Evolutionary conservation across 441 rosid species (phyloP), one percentile per base, ranked within the genome.

Genomic region (Brassica balearica): DNA sequence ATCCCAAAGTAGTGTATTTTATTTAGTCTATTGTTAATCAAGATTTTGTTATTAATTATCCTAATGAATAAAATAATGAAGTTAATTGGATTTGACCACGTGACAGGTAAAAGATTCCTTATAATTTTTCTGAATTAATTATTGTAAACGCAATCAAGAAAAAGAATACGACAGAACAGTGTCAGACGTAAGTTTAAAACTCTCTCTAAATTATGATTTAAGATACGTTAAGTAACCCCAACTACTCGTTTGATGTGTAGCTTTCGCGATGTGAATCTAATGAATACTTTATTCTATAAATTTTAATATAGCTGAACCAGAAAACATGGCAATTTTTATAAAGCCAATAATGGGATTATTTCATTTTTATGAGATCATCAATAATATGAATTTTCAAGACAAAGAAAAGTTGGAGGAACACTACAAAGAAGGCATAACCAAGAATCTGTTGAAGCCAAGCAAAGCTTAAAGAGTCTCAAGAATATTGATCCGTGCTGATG

Each of bases 391-490:
- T 25, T 77, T 71, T 41, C 10, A 71, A 71, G 41, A 8, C 53
- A 34, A 36, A 62, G 25, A 34, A 14, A 14, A 77, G 71, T 65
- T 23, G 71, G 15, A 36, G 27, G 2, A 62, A 20, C 4, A 61
- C 12, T 56, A 67, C n/a, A 67, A 48, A 61, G 60, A 65, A 55
- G 36, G 25, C 25, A 70, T 23, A 64, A 70, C 43, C n/a, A 32
- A 32, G 76, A 78, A 78, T 78, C 56, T 72, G 56, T 66, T 59
- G 55, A 77, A 72, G 2, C 73, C 68, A 71, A 77, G 63, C 77
- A 72, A 77, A 77, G 68, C 55, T 48, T 36, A 51, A 64, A 65
- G n/a, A n/a, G n/a, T n/a, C n/a, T n/a, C n/a, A n/a, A n/a, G n/a
- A n/a, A n/a, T n/a, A n/a, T n/a, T n/a, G n/a, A n/a, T n/a, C n/a